Evolutionary conservation across 2,329 filamentous ascomycete genomes (phyloP), one percentile per base, ranked within the genome.

Genomic region (Fonsecaea monophora): DNA sequence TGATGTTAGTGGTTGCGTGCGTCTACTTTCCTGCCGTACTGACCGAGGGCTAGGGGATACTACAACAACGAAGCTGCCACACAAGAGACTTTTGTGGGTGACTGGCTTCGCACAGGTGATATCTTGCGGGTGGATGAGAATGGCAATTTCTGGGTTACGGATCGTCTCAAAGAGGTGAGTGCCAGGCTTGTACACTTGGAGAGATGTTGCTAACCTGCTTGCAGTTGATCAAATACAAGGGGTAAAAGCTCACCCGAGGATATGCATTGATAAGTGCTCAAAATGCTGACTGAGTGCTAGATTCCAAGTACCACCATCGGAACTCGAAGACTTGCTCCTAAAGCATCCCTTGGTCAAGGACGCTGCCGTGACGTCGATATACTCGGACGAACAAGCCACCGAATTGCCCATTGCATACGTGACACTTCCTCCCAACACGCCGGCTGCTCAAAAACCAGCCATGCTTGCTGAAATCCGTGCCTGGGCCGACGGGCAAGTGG

Each of bases 111-210:
- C 63, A 90, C 88, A 0, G 87, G 92, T 0, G 81, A 95, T 88
- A 1, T 92, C 81, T 87, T 86, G 3, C 75, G 78, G 4, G 83
- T 89, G 13, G 84, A 87, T 60, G 61, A 42, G 34, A 64, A 68
- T 5, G 91, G 90, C 25, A 91, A 96, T 75, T 91, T 95, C 73
- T 96, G 89, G 81, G 94, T 96, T 75, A 96, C 93, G 0, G 94
- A 97, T 75, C 89, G 93, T 8, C 82, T 92, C 35, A 92, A 92
- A 81, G 82, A 82, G 65, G 65, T 67, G 57, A 35, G 54, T 60
- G 8, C 15, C 21, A 18, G 32, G 15, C 12, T 9, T 13, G 15
- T 15, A 34, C 21, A 30, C 32, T 15, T 30, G 9, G 10, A 18
- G 12, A 9, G n/a, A 42, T 25, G 34, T 50, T 18, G 38, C 60